phyloP scores from a whole-genome alignment of 495 filamentous ascomycete species.

The Lasiosphaeria ovina region DNA sequence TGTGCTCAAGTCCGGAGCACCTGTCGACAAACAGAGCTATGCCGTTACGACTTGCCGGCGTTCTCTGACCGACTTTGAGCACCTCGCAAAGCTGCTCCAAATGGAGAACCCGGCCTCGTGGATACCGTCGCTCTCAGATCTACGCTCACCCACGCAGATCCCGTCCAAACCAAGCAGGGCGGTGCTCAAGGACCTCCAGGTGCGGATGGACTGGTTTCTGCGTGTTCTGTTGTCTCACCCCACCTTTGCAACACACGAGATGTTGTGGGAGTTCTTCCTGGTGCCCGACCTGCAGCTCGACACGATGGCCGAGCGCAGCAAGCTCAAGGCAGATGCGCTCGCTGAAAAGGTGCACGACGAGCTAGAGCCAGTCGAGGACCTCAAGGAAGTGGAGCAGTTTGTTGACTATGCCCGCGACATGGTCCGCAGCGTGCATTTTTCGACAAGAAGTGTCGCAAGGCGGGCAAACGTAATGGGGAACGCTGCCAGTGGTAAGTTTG shows the following conservation, averaged over 20 bases:
- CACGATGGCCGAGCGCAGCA: constrained; percentile 85
- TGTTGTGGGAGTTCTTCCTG: constrained; percentile 98
- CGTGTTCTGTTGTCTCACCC: constrained; percentile 83
- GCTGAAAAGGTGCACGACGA: constrained; percentile 85
- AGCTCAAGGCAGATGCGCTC: constrained; percentile 77
- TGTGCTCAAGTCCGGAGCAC: constrained; percentile 89
- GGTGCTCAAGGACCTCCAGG: constrained; percentile 81
- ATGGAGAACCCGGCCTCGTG: constrained; percentile 94
- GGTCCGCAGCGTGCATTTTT: constrained; percentile 76
- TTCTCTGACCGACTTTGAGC: constrained; percentile 89
- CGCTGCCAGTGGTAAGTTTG: constrained; percentile 50
- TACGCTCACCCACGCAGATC: constrained; percentile 86
- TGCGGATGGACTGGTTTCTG: constrained; percentile 82
- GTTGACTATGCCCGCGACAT: constrained; percentile 84
- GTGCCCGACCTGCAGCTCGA: constrained; percentile 90
- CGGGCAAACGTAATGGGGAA: constrained; percentile 60
- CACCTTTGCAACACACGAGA: constrained; percentile 94
- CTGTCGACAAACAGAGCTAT: constrained; percentile 62
- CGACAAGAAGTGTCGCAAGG: constrained; percentile 76
- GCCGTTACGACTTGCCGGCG: constrained; percentile 92
- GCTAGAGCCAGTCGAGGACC: constrained; percentile 76
- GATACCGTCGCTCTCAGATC: constrained; percentile 75
- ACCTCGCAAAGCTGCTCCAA: constrained; percentile 79
- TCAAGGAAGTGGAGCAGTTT: constrained; percentile 91
- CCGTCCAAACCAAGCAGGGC: constrained; percentile 87